Percentiles rank a stretch among this genome's conserved stretches.
phyloP scores from a whole-genome alignment of 2,329 filamentous ascomycete species.

The Mycosphaerella sp. region DNA sequence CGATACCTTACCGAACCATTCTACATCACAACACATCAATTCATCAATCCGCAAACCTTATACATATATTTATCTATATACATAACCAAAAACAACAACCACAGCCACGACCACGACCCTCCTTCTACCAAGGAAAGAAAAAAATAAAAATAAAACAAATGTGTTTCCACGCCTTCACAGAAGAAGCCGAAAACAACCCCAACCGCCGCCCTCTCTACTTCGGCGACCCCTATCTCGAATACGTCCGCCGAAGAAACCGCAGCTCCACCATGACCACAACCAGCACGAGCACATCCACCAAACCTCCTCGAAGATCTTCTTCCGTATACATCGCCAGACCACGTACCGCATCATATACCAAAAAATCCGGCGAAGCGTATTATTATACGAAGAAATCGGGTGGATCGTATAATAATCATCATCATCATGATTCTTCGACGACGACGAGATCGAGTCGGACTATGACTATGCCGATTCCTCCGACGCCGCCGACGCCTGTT shows the following conservation, averaged over 20 bases:
- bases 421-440: constrained; percentile 2
- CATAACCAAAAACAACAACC: too few species aligned
- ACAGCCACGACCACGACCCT: too few species aligned
- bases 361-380: background rate
- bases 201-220: constrained; percentile 7
- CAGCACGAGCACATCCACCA: background rate
- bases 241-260: constrained; percentile 4
- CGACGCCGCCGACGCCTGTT: background rate
- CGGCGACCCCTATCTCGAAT: constrained; percentile 4
- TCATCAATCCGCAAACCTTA: background rate
- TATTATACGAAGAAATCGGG: background rate
- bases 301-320: background rate
- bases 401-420: background rate
- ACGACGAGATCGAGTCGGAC: background rate
- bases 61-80: too few species aligned
- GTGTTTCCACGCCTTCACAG: constrained; percentile 9
- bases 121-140: too few species aligned
- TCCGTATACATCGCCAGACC: constrained; percentile 4
- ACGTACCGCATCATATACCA: background rate
- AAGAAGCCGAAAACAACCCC: constrained; percentile 6
- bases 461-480: background rate
- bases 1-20: too few species aligned
- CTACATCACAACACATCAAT: background rate
- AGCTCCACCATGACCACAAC: background rate
- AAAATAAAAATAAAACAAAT: background rate